Conservation (phyloP, 192 early-diverging fungal species). For the Coemansia asiatica region DNA sequence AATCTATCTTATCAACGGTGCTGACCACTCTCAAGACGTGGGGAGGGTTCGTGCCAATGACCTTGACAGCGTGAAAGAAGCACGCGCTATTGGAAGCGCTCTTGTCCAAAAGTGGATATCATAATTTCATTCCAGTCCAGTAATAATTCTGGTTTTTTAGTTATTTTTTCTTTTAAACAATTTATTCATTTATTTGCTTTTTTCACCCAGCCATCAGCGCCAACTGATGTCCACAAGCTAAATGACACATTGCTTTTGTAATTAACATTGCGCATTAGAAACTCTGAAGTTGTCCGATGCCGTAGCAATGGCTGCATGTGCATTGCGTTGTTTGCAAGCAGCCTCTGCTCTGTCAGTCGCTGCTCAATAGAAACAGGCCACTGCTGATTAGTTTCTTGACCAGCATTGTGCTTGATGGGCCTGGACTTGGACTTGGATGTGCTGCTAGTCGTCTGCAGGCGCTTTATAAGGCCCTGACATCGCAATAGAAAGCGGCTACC, state of each 20-base stretch:
- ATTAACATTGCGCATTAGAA: too few species aligned
- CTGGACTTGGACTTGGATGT: background rate
- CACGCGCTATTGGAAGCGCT: conserved; percentile 17
- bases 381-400: background rate
- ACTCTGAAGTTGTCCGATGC: background rate
- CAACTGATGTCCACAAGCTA: conserved; percentile 12
- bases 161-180: background rate
- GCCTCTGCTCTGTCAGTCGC: too few species aligned
- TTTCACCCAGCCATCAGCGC: conserved; percentile 11
- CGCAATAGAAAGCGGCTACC: background rate
- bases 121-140: too few species aligned
- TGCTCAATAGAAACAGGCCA: too few species aligned
- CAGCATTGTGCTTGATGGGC: background rate
- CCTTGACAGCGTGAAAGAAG: conserved; percentile 16
- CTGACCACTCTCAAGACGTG: conserved; percentile 26
- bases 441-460: background rate
- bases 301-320: background rate
- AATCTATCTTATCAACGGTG: conserved; percentile 27
- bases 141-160: too few species aligned
- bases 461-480: background rate
- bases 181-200: background rate
- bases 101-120: conserved; percentile 28
- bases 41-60: conserved; percentile 4
- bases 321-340: too few species aligned
- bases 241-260: background rate